Evolutionary conservation across 2,329 filamentous ascomycete genomes (phyloP).

Genomic region (Penicillium glabrum): DNA sequence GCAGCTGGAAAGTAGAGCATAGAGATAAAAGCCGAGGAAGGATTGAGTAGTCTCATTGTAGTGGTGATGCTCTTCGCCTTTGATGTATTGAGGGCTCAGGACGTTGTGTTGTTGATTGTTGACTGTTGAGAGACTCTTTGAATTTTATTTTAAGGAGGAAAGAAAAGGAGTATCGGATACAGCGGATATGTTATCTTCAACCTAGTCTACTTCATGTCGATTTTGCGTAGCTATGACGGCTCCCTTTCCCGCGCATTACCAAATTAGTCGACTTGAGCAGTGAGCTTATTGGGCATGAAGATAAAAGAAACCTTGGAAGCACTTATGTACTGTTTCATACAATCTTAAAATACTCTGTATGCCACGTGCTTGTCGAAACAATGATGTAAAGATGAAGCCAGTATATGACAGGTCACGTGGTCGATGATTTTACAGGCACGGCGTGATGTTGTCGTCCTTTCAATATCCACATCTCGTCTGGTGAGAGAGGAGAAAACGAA

Average conservation of each 20-base stretch:
- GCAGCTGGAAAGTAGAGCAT: background rate
- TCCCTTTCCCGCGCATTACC: background rate
- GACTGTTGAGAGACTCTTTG: background rate
- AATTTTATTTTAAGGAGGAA: background rate
- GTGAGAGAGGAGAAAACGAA: background rate
- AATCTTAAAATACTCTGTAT: background rate
- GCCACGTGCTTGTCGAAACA: background rate
- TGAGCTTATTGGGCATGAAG: too few relatives aligned
- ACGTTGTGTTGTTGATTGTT: background rate
- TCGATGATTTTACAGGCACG: background rate
- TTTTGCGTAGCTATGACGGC: background rate
- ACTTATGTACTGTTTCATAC: background rate
- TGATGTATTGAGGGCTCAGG: background rate
- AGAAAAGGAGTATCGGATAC: background rate
- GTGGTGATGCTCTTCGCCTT: background rate
- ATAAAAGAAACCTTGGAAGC: too few relatives aligned
- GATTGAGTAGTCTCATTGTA: background rate
- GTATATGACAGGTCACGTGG: background rate
- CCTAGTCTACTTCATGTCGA: background rate
- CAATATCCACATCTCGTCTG: background rate
- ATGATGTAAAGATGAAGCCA: background rate
- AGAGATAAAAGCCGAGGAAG: background rate
- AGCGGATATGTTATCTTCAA: background rate
- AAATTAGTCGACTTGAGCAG: too few relatives aligned
- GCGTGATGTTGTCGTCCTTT: background rate